Evolutionary conservation across 73 alveolate genomes (phyloP), one percentile per base, ranked within the genome.

Genomic region (Stentor roeselii): DNA sequence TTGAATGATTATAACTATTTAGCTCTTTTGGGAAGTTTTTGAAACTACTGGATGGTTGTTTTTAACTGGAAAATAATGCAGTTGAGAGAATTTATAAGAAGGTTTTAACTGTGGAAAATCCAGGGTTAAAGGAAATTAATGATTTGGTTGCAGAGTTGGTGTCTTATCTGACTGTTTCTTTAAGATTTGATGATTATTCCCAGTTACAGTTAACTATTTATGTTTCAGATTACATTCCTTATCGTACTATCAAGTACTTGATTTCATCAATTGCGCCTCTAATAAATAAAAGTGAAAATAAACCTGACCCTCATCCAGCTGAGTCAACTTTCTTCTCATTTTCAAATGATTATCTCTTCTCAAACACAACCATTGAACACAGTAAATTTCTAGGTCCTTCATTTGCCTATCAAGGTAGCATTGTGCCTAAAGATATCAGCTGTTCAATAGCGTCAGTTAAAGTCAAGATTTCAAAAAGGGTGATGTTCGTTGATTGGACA

Each of bases 401-500:
- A 87, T 89, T 96, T 91, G 89, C 91, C 93, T 92, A 92, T 96
- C 94, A 98, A 93, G 98, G 98, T 59, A 91, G 76, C 76, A 90
- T 91, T 40, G 92, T 89, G 36, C 93, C 91, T 50, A 89, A 85
- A 82, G 96, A 91, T 59, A 92, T 91, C 89, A 89, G 86, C 75
- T 90, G 90, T 59, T 59, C 96, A 14, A 84, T 91, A 40, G 92
- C 92, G 3, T 87, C 95, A 67, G 88, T 93, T 91, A 93, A 93
- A 90, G n/a, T n/a, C n/a, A n/a, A n/a, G n/a, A 90, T 94, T 83
- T 93, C 93, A 95, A 92, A 97, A 86, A 92, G 98, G 92, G 95
- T 97, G 88, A 97, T 94, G 91, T 97, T 97, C 93, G 98, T 96
- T 90, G 99, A 96, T 88, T 95, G 99, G 99, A 90, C 98, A 97